These are phyloP conservation scores for Apocynum venetum DNA, from an alignment of 257 asterid species.

Conservation along the genomic window DNA sequence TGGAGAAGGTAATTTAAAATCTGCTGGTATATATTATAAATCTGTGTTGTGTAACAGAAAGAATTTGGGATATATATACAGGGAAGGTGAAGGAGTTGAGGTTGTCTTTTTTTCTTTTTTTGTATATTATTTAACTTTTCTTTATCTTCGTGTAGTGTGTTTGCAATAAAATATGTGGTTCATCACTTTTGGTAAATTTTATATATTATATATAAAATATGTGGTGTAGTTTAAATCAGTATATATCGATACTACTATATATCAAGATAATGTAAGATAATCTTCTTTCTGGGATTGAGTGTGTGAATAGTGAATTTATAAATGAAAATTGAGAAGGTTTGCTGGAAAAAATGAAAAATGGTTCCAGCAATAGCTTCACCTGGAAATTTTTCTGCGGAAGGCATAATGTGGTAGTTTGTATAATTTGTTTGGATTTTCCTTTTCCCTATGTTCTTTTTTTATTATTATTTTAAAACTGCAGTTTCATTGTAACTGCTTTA, in stretches of 20 bases:
- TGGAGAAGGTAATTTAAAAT: conserved; percentile 9
- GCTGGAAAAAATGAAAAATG: background rate
- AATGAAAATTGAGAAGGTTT: background rate
- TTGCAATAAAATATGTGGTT: conserved; percentile 20
- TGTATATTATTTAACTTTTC: conserved; percentile 25
- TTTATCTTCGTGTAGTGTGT: conserved; percentile 6
- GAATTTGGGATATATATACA: conserved; percentile 9
- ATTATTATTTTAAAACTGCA: too few relatives aligned
- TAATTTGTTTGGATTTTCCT: background rate
- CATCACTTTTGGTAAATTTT: background rate
- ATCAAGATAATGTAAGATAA: conserved; percentile 3
- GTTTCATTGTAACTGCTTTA: background rate
- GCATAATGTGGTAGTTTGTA: background rate
- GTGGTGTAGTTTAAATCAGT: background rate
- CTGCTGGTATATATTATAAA: background rate
- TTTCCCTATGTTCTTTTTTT: too few relatives aligned
- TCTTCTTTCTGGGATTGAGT: background rate
- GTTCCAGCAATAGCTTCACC: background rate
- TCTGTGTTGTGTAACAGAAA: conserved; percentile 8
- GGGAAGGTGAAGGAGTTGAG: conserved; percentile 7
- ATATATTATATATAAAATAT: background rate
- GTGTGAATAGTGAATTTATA: background rate
- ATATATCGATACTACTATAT: background rate
- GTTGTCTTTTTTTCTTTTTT: background rate
- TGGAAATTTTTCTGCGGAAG: background rate